Base-by-base conservation (phyloP, 768 basidiomycete species). In the Podaxis rugospora region DNA sequence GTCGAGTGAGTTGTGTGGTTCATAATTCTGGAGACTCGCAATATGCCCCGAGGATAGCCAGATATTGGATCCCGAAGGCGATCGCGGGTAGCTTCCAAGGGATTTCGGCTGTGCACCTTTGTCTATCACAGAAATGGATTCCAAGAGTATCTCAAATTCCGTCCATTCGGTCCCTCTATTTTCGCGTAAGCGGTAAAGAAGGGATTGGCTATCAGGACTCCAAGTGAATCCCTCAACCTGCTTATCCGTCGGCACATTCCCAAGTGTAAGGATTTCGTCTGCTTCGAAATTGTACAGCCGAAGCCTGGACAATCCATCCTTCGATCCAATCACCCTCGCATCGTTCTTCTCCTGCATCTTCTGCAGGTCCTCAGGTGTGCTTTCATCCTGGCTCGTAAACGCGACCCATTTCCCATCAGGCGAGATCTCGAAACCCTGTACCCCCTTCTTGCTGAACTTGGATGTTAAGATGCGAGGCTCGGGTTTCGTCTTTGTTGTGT, bases 151-250 rank as follows among this genome's bases (percentile, higher is more conserved):
- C n/a, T 71, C 68, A 54, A 64, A 65, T 59, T 74, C 73, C 13
- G 69, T 63, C 58, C 67, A 71, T 55, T 74, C 74, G 16, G 59
- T 32, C 11, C 66, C 69, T 51, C 66, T 69, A 55, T 71, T 70
- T 50, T 64, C 51, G 46, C 71, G 68, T 59, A 74, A 40, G 36
- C 74, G 72, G 54, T 73, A 75, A 37, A 74, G 61, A 18, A 75
- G 35, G 40, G 69, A 62, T 27, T 64, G 66, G 60, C 73, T 70
- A 62, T 73, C 67, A 32, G 72, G 67, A 58, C 71, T 71, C 72
- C 73, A 75, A 25, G 71, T 68, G 42, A 67, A 67, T 53, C 66
- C 67, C 66, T 75, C 74, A 5, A 74, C 64, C 46, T 74, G 68
- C 54, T 66, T 58, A 59, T 71, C 70, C 16, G 16, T 55, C 67